Percentiles rank a stretch among this genome's conserved stretches.
Evolutionary conservation across 1,139 yeast species (phyloP).

Genomic region (Protomyces inouyei): DNA sequence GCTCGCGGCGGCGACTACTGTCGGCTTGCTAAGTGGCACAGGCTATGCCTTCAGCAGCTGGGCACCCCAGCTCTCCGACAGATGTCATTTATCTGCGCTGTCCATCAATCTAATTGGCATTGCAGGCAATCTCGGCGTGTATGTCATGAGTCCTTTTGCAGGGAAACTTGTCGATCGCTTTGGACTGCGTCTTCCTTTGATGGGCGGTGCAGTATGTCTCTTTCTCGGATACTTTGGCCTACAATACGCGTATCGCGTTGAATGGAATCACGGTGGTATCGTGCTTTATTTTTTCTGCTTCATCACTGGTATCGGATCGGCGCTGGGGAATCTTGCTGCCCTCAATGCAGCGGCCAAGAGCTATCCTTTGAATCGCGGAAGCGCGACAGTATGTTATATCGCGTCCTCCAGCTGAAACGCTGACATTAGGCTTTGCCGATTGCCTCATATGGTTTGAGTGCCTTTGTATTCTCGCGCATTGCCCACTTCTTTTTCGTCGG

Average conservation of each 20-base stretch:
- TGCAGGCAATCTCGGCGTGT: conserved; percentile 57
- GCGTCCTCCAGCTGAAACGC: conserved; percentile 39
- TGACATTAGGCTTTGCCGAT: conserved; percentile 38
- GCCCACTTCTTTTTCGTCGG: conserved; percentile 37
- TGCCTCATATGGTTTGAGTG: conserved; percentile 46
- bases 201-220: conserved; percentile 6
- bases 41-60: conserved; percentile 39
- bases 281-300: conserved; percentile 30
- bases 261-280: neutral
- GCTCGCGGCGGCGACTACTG: neutral
- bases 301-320: conserved; percentile 42
- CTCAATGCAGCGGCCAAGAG: conserved; percentile 46
- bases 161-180: conserved; percentile 42
- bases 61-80: conserved; percentile 59
- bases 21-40: conserved; percentile 50
- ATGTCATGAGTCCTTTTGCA: conserved; percentile 56
- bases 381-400: neutral
- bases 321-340: conserved; percentile 42
- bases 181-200: conserved; percentile 21
- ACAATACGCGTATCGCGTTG: conserved; percentile 4
- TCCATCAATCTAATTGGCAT: conserved; percentile 55
- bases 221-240: conserved; percentile 16
- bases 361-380: conserved; percentile 35
- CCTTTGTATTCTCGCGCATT: conserved; percentile 41
- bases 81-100: conserved; percentile 51